Base-by-base conservation (phyloP, 2,329 filamentous ascomycete genomes). In the Leptographium procerum region DNA sequence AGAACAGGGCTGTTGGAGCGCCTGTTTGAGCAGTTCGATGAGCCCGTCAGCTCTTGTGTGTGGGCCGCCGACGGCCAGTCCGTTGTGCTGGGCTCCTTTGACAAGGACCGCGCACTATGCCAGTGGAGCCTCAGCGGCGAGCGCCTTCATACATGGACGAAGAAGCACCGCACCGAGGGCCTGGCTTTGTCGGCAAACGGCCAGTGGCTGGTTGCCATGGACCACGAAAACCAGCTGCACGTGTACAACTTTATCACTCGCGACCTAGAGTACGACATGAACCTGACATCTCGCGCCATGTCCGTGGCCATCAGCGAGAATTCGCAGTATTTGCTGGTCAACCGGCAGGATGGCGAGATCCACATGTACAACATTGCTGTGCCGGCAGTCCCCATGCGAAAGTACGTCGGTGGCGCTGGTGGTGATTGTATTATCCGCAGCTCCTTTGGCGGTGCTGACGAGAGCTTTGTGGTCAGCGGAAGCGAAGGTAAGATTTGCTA, bases 381-480 rank as follows among this genome's bases (percentile, higher is more conserved):
- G 2, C 83, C 85, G 22, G 83, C 60, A 14, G 33, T 86, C 34
- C 77, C 85, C n/a, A 76, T 92, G 5, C 85, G 87, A 64, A 84
- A 79, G 64, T 97, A 88, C 68, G 76, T 82, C 19, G 91, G 90
- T 0, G 87, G 91, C 61, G 81, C 79, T 50, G 89, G 91, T 62
- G 86, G 84, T 57, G 75, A 86, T 10, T 51, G 52, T 2, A 81
- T 96, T 58, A 95, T 99, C 60, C 81, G 92, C 55, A 88, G 86
- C 66, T 76, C 79, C 0, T 94, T 96, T 71, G 94, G 94, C 22
- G 94, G 94, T 34, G 91, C 92, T 1, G 86, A 89, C 60, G 91
- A 96, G 73, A 91, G 87, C 69, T 96, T 96, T 70, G 87, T 97
- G 11, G 78, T 95, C 31, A 92, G 89, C 66, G 94, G 94, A 13